Conservation (phyloP, 1,139 yeast genomes). For the Geotrichum phurueaensis region DNA sequence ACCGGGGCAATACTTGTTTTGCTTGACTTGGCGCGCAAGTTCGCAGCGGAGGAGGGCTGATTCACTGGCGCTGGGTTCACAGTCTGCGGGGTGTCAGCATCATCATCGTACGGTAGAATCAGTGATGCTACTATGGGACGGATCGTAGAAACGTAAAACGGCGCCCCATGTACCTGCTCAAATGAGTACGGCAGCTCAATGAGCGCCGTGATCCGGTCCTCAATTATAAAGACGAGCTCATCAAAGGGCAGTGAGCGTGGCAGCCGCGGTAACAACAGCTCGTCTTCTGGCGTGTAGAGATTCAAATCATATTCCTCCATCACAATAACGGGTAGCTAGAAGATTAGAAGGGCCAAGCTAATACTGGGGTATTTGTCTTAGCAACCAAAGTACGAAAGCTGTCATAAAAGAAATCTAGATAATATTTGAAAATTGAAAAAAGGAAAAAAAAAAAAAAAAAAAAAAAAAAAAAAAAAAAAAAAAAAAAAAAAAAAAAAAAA, state of each 20-base stretch:
- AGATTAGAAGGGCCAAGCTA: not conserved
- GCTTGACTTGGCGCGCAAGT: not conserved
- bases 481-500: not conserved
- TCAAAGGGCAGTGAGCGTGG: constrained; percentile 15
- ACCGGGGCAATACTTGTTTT: not conserved
- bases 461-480: not conserved
- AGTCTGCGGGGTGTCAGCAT: not conserved
- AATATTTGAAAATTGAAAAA: not conserved
- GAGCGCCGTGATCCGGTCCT: constrained; percentile 14
- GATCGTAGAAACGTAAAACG: constrained; percentile 10
- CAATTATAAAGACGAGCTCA: constrained; percentile 16
- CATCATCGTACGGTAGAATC: constrained; percentile 11
- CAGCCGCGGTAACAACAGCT: constrained; percentile 12
- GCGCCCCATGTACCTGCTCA: constrained; percentile 13
- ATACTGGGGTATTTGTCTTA: not conserved
- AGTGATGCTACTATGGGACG: constrained; percentile 17
- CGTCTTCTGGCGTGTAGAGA: constrained; percentile 7
- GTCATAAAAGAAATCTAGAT: not conserved
- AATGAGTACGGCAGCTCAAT: constrained; percentile 13
- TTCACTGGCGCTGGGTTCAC: not conserved
- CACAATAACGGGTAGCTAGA: not conserved
- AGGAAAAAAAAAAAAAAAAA: not conserved
- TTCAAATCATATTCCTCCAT: constrained; percentile 10
- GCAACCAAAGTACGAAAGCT: not conserved
- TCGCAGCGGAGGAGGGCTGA: constrained; percentile 4